Conservation (phyloP, 208 protist genomes). For the Leishmania aethiopica region DNA sequence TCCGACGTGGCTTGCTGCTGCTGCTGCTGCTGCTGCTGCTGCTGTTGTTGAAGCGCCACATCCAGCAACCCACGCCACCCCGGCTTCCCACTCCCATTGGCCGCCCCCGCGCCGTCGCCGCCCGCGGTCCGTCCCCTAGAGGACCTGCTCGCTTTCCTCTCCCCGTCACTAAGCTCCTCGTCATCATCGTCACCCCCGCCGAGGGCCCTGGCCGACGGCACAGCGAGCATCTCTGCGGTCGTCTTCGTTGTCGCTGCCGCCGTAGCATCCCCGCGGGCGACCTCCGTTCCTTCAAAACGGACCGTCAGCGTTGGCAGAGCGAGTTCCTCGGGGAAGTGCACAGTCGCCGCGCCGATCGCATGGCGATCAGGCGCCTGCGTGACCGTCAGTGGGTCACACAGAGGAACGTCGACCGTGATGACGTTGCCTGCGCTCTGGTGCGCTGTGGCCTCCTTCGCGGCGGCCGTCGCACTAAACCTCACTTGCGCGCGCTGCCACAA, state of each 20-base stretch:
- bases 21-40: slow-evolving; percentile 21
- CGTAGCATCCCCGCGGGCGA: slow-evolving; percentile 7
- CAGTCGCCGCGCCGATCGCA: slow-evolving; percentile 25
- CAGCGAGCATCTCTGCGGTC: slow-evolving; percentile 52
- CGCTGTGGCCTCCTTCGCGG: slow-evolving; percentile 9
- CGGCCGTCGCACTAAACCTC: slow-evolving; percentile 2
- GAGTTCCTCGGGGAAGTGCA: slow-evolving; percentile 75
- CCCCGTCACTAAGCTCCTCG: slow-evolving; percentile 7
- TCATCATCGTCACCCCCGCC: slow-evolving; percentile 21
- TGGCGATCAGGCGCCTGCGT: slow-evolving; percentile 24
- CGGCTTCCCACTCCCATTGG: slow-evolving; percentile 5
- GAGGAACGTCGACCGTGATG: slow-evolving; percentile 24
- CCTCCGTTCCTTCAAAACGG: slow-evolving; percentile 37
- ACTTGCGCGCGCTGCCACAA: slow-evolving; percentile 4
- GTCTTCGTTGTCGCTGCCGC: slow-evolving; percentile 38
- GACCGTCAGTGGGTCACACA: slow-evolving; percentile 26
- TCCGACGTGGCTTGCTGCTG: not conserved
- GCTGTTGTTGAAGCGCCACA: slow-evolving; percentile 36
- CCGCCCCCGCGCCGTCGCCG: not conserved
- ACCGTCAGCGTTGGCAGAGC: slow-evolving; percentile 52
- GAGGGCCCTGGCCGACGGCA: slow-evolving; percentile 20
- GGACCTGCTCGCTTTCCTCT: not conserved
- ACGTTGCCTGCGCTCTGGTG: not conserved
- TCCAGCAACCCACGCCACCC: slow-evolving; percentile 44
- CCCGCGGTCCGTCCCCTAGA: not conserved